Evolutionary conservation across 257 asterid genomes (phyloP).

Genomic region (Nicotiana sylvestris): DNA sequence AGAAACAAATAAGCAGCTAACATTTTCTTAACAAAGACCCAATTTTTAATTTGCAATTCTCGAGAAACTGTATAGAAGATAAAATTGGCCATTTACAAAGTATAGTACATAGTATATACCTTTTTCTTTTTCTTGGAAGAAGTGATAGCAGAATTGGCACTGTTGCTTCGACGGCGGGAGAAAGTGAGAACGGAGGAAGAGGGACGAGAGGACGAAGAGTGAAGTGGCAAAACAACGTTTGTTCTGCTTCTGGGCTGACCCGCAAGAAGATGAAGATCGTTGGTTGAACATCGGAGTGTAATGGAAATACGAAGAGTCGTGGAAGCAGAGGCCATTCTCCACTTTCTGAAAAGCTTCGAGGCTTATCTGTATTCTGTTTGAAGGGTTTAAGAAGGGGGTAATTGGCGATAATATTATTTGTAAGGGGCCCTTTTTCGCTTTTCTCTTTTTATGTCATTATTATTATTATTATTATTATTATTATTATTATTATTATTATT

Average conservation of each 20-base stretch:
- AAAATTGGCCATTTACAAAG: background rate
- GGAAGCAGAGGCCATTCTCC: conserved; percentile 43
- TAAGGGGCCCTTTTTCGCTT: too few species aligned
- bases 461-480: too few species aligned
- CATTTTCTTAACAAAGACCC: too few species aligned
- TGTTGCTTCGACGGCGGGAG: conserved; percentile 55
- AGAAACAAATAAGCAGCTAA: too few species aligned
- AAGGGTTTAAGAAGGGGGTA: background rate
- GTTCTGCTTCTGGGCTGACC: conserved; percentile 21
- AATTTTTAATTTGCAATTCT: too few species aligned
- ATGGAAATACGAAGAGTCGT: conserved; percentile 37
- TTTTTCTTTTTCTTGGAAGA: conserved; percentile 42
- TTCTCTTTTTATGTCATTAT: too few species aligned
- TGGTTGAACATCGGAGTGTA: conserved; percentile 22
- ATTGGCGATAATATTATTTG: background rate
- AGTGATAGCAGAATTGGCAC: conserved; percentile 22
- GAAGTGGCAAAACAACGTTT: conserved; percentile 25
- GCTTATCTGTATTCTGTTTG: background rate
- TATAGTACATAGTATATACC: conserved; percentile 14
- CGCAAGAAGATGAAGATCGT: conserved; percentile 17
- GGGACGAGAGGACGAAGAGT: conserved; percentile 12
- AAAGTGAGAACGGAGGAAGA: conserved; percentile 40
- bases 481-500: too few species aligned
- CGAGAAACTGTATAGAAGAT: background rate
- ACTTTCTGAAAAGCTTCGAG: background rate